Evolutionary conservation across 495 filamentous ascomycete species (phyloP).

Genomic region (Xylaria longipes): DNA sequence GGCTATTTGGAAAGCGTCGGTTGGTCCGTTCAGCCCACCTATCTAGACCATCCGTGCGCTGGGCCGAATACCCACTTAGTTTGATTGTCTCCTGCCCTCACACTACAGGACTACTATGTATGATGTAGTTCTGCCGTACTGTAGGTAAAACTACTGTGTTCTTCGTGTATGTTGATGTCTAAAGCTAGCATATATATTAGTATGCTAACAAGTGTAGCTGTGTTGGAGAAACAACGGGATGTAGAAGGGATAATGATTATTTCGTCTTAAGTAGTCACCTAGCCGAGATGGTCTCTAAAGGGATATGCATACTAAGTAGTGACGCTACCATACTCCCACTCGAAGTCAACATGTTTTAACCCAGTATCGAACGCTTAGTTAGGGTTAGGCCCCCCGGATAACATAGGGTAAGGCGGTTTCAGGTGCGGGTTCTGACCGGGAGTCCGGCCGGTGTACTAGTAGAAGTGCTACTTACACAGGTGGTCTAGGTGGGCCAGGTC

Average conservation of each 20-base stretch:
- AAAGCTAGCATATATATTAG: background rate
- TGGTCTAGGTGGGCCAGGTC: background rate
- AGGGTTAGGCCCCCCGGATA: background rate
- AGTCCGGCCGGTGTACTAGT: background rate
- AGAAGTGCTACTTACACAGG: background rate
- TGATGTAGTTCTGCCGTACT: too few relatives aligned
- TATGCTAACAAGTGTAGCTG: background rate
- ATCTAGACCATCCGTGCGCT: background rate
- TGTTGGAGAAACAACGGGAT: background rate
- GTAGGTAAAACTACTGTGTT: background rate
- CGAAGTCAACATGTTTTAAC: background rate
- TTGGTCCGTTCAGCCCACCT: conserved; percentile 10
- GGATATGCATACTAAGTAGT: too few relatives aligned
- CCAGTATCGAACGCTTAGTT: background rate
- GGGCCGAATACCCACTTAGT: conserved; percentile 10
- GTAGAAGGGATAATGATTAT: background rate
- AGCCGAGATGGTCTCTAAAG: too few relatives aligned
- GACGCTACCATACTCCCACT: background rate
- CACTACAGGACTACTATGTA: background rate
- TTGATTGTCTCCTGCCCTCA: conserved; percentile 14
- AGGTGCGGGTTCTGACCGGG: background rate
- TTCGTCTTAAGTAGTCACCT: background rate
- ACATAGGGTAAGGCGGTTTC: conserved; percentile 10
- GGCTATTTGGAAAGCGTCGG: conserved; percentile 20
- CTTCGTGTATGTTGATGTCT: background rate